Base-by-base conservation (phyloP, 23 red algal genomes). In the Agarophyton chilense region DNA sequence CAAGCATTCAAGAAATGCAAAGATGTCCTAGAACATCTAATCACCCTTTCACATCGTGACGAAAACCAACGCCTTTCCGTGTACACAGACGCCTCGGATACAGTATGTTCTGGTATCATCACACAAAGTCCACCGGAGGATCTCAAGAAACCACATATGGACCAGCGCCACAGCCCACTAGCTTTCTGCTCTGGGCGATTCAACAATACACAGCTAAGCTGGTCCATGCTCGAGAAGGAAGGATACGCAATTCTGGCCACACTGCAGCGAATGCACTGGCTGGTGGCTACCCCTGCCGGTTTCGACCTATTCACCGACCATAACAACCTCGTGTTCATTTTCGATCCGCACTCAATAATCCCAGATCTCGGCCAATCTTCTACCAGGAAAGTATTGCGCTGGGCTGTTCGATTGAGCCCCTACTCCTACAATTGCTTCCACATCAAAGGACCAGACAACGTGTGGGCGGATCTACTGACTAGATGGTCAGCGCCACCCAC, bases 281-380 rank as follows among this genome's bases (percentile, higher is more conserved):
- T 74, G n/a, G 42, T 34, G 10, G 68, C 68, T 11, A 74, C 68
- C 10, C 42, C 68, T 10, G 42, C 40, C 68, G 68, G 68, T 41
- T 74, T 2, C 42, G 68, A 52, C 33, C 68, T 74, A 17, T 40
- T 36, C 68, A 74, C 68, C 10, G 68, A 74, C 68, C 68, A 74
- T 47, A 52, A 38, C 7, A 6, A 47, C 44, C 44, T 47, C 44
- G 12, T 47, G 7, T 47, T 47, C 12, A 6, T 47, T 12, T 47
- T 44, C 10, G 68, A 41, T 21, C 68, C 1, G 10, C 42, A 0
- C 14, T 47, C 68, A 10, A 10, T 74, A 12, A 0, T 74, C 11
- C 68, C 68, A 38, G 21, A 44, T 39, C 14, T 74, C 17, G 11
- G 12, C 12, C n/a, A 36, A 7, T 17, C 68, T n/a, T 44, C 42